Conservation (phyloP, 352 stramenopile genomes). For the Phytophthora cactorum region DNA sequence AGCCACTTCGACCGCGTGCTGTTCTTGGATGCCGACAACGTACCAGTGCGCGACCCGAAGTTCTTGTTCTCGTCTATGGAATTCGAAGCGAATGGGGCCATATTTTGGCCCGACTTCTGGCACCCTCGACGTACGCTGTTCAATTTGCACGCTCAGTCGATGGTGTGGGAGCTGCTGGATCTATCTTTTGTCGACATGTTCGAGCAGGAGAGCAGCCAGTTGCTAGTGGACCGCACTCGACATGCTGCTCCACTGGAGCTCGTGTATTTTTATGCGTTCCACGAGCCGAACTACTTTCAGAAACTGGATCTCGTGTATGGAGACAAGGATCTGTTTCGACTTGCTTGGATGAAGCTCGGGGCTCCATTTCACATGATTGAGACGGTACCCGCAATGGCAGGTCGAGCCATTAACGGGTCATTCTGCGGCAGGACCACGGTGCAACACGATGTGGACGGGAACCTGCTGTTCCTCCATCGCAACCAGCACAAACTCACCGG, state of each 20-base stretch:
- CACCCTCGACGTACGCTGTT: conserved; percentile 53
- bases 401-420: conserved; percentile 20
- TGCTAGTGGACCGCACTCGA: conserved; percentile 43
- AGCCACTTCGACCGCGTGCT: conserved; percentile 44
- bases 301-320: conserved; percentile 38
- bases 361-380: conserved; percentile 48
- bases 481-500: conserved; percentile 40
- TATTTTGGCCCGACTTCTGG: conserved; percentile 76
- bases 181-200: conserved; percentile 52
- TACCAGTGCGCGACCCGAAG: conserved; percentile 44
- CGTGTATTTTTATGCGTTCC: conserved; percentile 46
- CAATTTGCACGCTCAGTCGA: conserved; percentile 50
- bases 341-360: conserved; percentile 49
- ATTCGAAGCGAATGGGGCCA: conserved; percentile 40
- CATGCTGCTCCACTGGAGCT: conserved; percentile 30
- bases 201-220: conserved; percentile 62
- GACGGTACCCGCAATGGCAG: conserved; percentile 35
- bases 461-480: conserved; percentile 48
- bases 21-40: conserved; percentile 61
- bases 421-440: conserved; percentile 56
- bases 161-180: conserved; percentile 54
- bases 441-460: conserved; percentile 37
- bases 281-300: conserved; percentile 32
- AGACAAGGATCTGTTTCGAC: conserved; percentile 59
- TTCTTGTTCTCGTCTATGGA: conserved; percentile 46